Percentiles rank a stretch among this genome's conserved stretches.
These are phyloP conservation scores for peach (Prunus persica) DNA, from an alignment of 306 rosid genomes.

Conservation along the genomic window Prunus_persica_NCBIv2 NC_034010.1:25302001-25302500, in stretches of 20 bases:
- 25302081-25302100: conserved; percentile 66
- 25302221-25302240: conserved; percentile 78
- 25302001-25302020: conserved; percentile 50
- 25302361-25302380: conserved; percentile 54
- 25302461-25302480: not conserved
- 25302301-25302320: conserved; percentile 36
- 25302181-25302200: conserved; percentile 29
- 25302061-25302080: conserved; percentile 77
- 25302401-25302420: conserved; percentile 15
- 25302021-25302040: conserved; percentile 51
- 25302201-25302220: conserved; percentile 52
- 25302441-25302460: conserved; percentile 17
- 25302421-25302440: not conserved
- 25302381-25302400: conserved; percentile 24
- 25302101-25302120: conserved; percentile 86
- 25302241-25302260: conserved; percentile 61
- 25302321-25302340: conserved; percentile 80
- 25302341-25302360: conserved; percentile 50
- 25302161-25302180: conserved; percentile 46
- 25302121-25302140: conserved; percentile 49
- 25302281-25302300: conserved; percentile 29
- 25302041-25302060: conserved; percentile 54
- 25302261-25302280: conserved; percentile 30
- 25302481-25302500: conserved; percentile 21
- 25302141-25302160: conserved; percentile 60